phyloP scores from a whole-genome alignment of 768 basidiomycete genomes.

The Naganishia vishniacii region DNA sequence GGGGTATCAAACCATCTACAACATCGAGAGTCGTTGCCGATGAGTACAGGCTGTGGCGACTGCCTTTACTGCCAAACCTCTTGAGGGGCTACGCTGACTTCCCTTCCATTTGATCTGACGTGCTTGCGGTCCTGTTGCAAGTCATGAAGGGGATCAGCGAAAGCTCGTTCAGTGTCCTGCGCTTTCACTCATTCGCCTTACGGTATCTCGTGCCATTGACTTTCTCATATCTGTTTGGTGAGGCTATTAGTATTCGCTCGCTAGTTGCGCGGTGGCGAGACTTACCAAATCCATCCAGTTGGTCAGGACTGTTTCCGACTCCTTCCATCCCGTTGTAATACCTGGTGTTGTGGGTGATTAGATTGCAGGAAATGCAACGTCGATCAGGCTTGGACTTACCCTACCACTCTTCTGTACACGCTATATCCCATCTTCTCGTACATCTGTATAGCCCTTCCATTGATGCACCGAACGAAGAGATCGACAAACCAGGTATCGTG shows the following conservation, averaged over 20 bases:
- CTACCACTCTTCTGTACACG: conserved; percentile 80
- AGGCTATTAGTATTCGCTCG: not conserved
- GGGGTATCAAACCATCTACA: too few species aligned
- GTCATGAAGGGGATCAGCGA: too few species aligned
- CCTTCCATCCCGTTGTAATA: conserved; percentile 46
- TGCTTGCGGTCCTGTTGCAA: conserved; percentile 24
- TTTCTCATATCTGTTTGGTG: conserved; percentile 25
- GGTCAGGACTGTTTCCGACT: conserved; percentile 38
- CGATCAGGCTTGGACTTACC: conserved; percentile 74
- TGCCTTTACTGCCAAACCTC: conserved; percentile 16
- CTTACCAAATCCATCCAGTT: conserved; percentile 41
- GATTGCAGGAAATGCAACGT: conserved; percentile 61
- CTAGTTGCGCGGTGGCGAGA: not conserved
- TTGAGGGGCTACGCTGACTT: conserved; percentile 19
- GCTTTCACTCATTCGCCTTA: too few species aligned
- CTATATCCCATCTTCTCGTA: conserved; percentile 91
- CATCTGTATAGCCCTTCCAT: conserved; percentile 76
- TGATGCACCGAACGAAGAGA: conserved; percentile 87
- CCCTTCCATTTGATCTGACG: conserved; percentile 23
- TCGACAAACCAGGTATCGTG: conserved; percentile 77
- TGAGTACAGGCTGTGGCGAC: too few species aligned
- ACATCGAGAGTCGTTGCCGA: too few species aligned
- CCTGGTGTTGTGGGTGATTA: conserved; percentile 79
- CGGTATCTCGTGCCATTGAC: conserved; percentile 22
- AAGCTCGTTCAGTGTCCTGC: too few species aligned